Percentiles rank a stretch among this genome's conserved stretches.
phyloP scores from a whole-genome alignment of 2,329 filamentous ascomycete genomes.

The Monosporascus sp. region DNA sequence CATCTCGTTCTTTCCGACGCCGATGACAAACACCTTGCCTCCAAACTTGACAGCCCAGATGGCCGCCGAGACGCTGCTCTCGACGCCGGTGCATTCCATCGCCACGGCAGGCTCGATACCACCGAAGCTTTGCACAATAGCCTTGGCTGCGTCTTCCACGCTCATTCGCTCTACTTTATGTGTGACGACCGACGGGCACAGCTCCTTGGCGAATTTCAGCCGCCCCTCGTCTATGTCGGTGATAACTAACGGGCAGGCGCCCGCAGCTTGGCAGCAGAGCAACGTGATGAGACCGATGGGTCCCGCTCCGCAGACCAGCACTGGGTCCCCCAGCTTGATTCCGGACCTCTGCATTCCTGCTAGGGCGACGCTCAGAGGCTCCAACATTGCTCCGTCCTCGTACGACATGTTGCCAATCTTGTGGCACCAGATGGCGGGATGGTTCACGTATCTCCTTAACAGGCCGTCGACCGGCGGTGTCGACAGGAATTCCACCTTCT shows the following conservation, averaged over 20 bases:
- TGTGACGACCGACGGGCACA: constrained; percentile 74
- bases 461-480: constrained; percentile 87
- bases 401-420: constrained; percentile 91
- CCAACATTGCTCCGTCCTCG: constrained; percentile 85
- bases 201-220: constrained; percentile 75
- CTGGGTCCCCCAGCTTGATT: constrained; percentile 77
- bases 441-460: constrained; percentile 87
- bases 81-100: constrained; percentile 92
- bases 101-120: constrained; percentile 76
- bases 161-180: constrained; percentile 67
- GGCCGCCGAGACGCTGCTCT: constrained; percentile 78
- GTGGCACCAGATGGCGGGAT: constrained; percentile 92
- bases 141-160: constrained; percentile 65
- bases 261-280: constrained; percentile 77
- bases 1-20: constrained; percentile 93
- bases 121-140: constrained; percentile 66
- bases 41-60: constrained; percentile 93
- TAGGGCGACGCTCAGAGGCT: constrained; percentile 84
- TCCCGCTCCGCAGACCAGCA: constrained; percentile 86
- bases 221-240: constrained; percentile 90
- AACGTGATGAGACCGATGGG: constrained; percentile 90
- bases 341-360: constrained; percentile 81
- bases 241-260: constrained; percentile 85
- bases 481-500: constrained; percentile 77
- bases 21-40: constrained; percentile 94